Percentiles rank a stretch among this genome's conserved stretches.
These are phyloP conservation scores for Erodium trifolium DNA, from an alignment of 441 rosid genomes.

Conservation along the genomic window DNA sequence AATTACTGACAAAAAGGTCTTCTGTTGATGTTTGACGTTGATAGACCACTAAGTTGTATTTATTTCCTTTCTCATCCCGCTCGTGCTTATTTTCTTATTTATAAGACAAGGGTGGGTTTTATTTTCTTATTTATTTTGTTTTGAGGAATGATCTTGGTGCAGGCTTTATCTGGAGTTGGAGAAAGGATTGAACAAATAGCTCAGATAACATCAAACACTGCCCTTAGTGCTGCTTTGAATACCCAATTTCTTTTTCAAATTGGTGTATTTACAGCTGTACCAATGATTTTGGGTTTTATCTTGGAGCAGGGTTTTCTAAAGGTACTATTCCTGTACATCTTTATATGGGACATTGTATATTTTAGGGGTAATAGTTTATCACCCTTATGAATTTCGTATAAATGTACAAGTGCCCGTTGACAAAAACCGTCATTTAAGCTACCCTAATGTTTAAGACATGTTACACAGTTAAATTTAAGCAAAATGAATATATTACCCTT, in stretches of 20 bases:
- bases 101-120: not conserved
- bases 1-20: no score
- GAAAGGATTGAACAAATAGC: constrained; percentile 59
- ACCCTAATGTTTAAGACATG: no score
- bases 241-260: constrained; percentile 95
- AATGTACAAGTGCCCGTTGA: no score
- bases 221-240: constrained; percentile 76
- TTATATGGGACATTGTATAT: not conserved
- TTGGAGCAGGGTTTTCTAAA: constrained; percentile 87
- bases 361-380: no score
- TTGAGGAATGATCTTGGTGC: constrained; percentile 18
- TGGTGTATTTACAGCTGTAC: constrained; percentile 93
- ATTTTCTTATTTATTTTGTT: not conserved
- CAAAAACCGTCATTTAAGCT: no score
- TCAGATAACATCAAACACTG: constrained; percentile 41
- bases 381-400: no score
- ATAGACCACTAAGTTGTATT: not conserved
- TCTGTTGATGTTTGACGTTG: not conserved
- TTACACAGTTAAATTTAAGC: no score
- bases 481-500: no score
- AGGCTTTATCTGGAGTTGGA: constrained; percentile 98
- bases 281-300: constrained; percentile 86
- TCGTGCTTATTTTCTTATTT: no score
- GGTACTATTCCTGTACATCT: constrained; percentile 32
- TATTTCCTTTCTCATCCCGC: constrained; percentile 8